Conservation (phyloP, 2,329 filamentous ascomycete genomes). For the Sphaerulina vaccinii region DNA sequence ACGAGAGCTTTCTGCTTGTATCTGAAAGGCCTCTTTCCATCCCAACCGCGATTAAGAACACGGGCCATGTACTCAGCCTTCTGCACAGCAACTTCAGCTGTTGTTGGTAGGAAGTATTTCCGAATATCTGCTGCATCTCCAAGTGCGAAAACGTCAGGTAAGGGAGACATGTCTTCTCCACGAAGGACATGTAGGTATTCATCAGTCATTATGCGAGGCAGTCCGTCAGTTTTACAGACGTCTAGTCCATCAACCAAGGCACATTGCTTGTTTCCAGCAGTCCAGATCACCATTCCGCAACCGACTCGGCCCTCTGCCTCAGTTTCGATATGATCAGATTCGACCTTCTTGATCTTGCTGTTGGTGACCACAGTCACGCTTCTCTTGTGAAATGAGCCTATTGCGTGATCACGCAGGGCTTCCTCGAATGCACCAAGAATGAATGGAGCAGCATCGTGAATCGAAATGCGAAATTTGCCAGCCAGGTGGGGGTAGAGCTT, state of each 20-base stretch:
- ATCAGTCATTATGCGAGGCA: conserved; percentile 41
- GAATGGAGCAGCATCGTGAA: conserved; percentile 42
- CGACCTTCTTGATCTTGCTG: conserved; percentile 40
- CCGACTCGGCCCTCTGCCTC: conserved; percentile 40
- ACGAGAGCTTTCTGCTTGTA: conserved; percentile 43
- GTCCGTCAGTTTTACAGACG: conserved; percentile 34
- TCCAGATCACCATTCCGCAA: conserved; percentile 42
- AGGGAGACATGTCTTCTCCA: conserved; percentile 29
- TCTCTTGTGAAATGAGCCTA: conserved; percentile 39
- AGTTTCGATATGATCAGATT: conserved; percentile 36
- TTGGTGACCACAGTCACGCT: conserved; percentile 42
- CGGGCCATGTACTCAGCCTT: conserved; percentile 40
- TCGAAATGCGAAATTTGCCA: conserved; percentile 41
- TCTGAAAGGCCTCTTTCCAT: conserved; percentile 34
- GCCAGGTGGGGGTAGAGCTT: conserved; percentile 44
- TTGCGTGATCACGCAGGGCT: conserved; percentile 45
- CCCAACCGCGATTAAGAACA: conserved; percentile 28
- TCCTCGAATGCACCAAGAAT: conserved; percentile 39
- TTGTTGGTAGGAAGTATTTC: conserved; percentile 38
- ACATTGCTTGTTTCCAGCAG: conserved; percentile 41
- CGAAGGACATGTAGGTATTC: conserved; percentile 33
- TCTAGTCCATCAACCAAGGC: conserved; percentile 37
- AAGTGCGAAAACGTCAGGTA: conserved; percentile 36
- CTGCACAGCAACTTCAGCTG: conserved; percentile 41
- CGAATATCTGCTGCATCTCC: conserved; percentile 42